Percentiles rank a stretch among this genome's conserved stretches.
phyloP scores from a whole-genome alignment of 2,329 filamentous ascomycete species.

The Myotisia sp. region DNA sequence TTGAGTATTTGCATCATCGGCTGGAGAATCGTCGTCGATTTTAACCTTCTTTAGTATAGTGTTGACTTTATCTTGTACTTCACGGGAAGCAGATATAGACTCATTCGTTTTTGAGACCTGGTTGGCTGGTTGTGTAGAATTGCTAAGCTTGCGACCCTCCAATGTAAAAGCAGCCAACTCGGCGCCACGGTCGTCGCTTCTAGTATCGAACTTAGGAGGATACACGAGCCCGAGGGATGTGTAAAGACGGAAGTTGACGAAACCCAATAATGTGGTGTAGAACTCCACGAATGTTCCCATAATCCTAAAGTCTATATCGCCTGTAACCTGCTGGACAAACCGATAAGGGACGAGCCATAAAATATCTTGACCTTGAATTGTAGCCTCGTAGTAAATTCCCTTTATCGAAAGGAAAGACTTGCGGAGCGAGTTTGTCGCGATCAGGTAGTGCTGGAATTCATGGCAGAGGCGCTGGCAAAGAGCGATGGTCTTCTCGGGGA shows the following conservation, averaged over 20 bases:
- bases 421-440: constrained; percentile 74
- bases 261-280: constrained; percentile 89
- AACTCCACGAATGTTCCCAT: constrained; percentile 99
- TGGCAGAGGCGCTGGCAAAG: constrained; percentile 84
- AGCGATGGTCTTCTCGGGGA: constrained; percentile 89
- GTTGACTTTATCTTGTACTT: constrained; percentile 55
- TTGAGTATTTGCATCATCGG: constrained; percentile 28
- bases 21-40: constrained; percentile 30
- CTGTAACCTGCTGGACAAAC: constrained; percentile 88
- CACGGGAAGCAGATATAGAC: constrained; percentile 42
- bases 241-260: constrained; percentile 92
- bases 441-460: constrained; percentile 97
- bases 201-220: constrained; percentile 80
- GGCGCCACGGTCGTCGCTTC: constrained; percentile 75
- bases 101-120: constrained; percentile 36
- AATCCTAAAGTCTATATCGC: constrained; percentile 93
- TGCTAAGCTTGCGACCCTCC: constrained; percentile 52
- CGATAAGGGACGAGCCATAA: constrained; percentile 95
- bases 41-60: constrained; percentile 32
- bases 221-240: constrained; percentile 85
- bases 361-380: constrained; percentile 90
- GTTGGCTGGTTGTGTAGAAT: constrained; percentile 35
- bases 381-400: constrained; percentile 98
- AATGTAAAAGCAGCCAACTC: constrained; percentile 85
- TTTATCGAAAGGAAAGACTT: constrained; percentile 98